Percentiles rank a stretch among this genome's conserved stretches.
Evolutionary conservation across 208 protist species (phyloP).

Genomic region (Leishmania aethiopica): DNA sequence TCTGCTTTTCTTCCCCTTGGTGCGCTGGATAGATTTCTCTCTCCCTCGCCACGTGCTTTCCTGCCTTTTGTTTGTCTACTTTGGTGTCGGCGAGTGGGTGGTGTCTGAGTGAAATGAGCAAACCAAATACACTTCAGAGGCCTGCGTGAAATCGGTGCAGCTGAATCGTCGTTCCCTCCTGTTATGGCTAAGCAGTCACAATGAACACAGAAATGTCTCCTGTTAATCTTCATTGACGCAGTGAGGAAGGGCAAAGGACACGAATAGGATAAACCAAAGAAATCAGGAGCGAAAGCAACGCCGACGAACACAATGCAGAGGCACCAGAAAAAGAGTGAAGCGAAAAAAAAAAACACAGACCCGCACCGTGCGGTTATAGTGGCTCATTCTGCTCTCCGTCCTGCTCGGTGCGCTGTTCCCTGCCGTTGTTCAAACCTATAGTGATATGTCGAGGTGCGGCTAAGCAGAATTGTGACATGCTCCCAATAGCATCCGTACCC

Average conservation of each 20-base stretch:
- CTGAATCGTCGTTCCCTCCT: neutral
- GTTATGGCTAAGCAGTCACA: neutral
- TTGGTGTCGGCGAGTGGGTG: neutral
- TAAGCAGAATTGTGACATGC: neutral
- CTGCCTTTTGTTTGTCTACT: conserved; percentile 1
- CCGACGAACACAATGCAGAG: neutral
- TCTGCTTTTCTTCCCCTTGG: conserved; percentile 9
- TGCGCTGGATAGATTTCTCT: neutral
- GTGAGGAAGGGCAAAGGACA: neutral
- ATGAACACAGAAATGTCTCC: neutral
- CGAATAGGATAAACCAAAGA: neutral
- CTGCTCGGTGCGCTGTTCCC: neutral
- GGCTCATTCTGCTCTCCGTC: neutral
- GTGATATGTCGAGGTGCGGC: neutral
- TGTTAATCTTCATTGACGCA: neutral
- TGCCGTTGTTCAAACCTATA: neutral
- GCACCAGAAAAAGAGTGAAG: neutral
- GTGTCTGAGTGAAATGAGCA: conserved; percentile 1
- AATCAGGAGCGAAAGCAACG: neutral
- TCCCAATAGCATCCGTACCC: neutral
- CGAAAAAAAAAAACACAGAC: neutral
- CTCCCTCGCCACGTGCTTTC: neutral
- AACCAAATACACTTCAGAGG: conserved; percentile 7
- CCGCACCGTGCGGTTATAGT: neutral
- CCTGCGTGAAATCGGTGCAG: conserved; percentile 5